Evolutionary conservation across 1,139 yeast species (phyloP).

Genomic region (Scheffersomyces lignicola): DNA sequence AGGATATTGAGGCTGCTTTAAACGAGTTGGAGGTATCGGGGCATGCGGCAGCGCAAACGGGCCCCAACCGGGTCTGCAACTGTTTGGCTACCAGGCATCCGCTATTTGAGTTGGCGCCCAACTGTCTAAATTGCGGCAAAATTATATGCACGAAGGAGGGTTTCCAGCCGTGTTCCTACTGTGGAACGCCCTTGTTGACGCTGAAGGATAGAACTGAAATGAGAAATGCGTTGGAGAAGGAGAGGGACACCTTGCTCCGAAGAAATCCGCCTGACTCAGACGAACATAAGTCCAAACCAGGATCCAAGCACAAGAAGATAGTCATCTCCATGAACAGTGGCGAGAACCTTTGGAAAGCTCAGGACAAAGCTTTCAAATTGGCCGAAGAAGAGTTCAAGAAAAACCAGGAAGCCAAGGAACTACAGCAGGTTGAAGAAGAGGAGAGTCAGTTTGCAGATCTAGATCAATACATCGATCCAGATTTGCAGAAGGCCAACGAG

Average conservation of each 20-base stretch:
- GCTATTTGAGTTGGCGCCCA: slow-evolving; percentile 84
- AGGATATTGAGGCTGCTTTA: slow-evolving; percentile 54
- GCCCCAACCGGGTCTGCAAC: slow-evolving; percentile 49
- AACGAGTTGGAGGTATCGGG: slow-evolving; percentile 33
- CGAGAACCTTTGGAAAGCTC: slow-evolving; percentile 67
- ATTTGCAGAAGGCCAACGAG: slow-evolving; percentile 65
- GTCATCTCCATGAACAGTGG: slow-evolving; percentile 57
- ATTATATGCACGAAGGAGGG: slow-evolving; percentile 91
- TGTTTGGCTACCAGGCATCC: slow-evolving; percentile 90
- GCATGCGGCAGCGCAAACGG: slow-evolving; percentile 11
- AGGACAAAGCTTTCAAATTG: slow-evolving; percentile 59
- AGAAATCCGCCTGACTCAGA: slow-evolving; percentile 51
- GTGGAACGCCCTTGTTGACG: slow-evolving; percentile 69
- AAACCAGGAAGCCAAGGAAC: slow-evolving; percentile 26
- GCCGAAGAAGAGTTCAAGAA: slow-evolving; percentile 42
- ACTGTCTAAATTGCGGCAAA: slow-evolving; percentile 92
- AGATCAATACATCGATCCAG: slow-evolving; percentile 45
- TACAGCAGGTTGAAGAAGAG: slow-evolving; percentile 35
- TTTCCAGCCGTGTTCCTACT: slow-evolving; percentile 82
- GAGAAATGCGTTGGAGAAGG: slow-evolving; percentile 47
- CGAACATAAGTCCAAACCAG: slow-evolving; percentile 10
- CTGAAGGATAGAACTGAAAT: slow-evolving; percentile 60
- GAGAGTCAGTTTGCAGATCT: slow-evolving; percentile 35
- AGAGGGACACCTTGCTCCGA: slow-evolving; percentile 55
- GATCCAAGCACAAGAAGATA: slow-evolving; percentile 33